Evolutionary conservation across 352 stramenopile genomes (phyloP).

Genomic region (Globisporangium orthogonon): DNA sequence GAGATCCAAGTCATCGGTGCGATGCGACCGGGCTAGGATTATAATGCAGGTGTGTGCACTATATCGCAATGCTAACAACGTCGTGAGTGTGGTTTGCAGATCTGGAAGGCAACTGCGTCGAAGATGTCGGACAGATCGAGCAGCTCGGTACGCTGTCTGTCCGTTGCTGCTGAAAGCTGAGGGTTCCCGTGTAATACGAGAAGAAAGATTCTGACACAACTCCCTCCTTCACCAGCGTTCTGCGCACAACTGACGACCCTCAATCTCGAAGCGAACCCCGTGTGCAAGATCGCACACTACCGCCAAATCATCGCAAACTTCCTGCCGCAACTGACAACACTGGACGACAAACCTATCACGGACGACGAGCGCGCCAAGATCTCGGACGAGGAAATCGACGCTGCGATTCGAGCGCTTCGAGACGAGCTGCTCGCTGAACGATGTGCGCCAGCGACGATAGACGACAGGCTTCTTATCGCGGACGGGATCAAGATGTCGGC

Average conservation of each 20-base stretch:
- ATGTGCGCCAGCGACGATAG: not conserved
- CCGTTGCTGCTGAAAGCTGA: not conserved
- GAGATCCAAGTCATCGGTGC: conserved; percentile 68
- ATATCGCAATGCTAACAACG: not conserved
- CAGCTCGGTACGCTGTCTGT: conserved; percentile 44
- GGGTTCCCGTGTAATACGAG: not conserved
- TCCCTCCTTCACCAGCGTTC: conserved; percentile 26
- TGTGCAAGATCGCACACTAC: conserved; percentile 54
- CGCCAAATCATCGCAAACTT: conserved; percentile 62
- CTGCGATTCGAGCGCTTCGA: conserved; percentile 27
- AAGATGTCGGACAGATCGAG: conserved; percentile 71
- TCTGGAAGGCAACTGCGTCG: conserved; percentile 60
- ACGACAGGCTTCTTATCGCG: conserved; percentile 14
- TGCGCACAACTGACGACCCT: conserved; percentile 59
- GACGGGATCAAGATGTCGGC: conserved; percentile 15
- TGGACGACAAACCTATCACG: conserved; percentile 44
- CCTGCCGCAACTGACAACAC: conserved; percentile 54
- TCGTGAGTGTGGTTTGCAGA: conserved; percentile 21
- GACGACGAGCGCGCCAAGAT: conserved; percentile 33
- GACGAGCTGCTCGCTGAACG: conserved; percentile 7
- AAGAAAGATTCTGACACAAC: not conserved
- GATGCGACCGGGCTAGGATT: not conserved
- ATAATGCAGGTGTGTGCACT: not conserved
- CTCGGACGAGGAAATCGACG: conserved; percentile 43
- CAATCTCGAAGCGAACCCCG: conserved; percentile 56